Conservation (phyloP, 139 green algal species). For the Haematococcus lacustris region DNA sequence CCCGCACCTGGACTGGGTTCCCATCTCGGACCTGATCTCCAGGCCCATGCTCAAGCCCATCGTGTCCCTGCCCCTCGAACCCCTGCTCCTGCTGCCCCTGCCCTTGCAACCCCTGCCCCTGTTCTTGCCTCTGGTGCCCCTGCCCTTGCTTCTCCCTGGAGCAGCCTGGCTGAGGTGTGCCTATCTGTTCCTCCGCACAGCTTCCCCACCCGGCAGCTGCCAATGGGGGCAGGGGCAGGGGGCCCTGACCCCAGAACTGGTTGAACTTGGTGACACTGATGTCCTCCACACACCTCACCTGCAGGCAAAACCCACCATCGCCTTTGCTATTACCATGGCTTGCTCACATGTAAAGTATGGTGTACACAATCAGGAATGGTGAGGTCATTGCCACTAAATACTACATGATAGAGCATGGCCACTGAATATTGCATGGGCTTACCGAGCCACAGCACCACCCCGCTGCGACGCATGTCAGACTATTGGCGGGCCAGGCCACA, state of each 20-base stretch:
- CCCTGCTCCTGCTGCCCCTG: too few relatives aligned
- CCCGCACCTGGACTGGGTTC: background rate
- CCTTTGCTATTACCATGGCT: constrained; percentile 19
- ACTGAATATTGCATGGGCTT: too few relatives aligned
- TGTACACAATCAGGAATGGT: too few relatives aligned
- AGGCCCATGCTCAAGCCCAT: background rate
- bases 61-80: too few relatives aligned
- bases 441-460: too few relatives aligned
- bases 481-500: too few relatives aligned
- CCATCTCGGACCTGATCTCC: background rate
- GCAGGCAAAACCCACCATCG: background rate
- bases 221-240: background rate
- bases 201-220: background rate
- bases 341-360: too few relatives aligned
- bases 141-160: background rate
- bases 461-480: too few relatives aligned
- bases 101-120: too few relatives aligned
- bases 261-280: constrained; percentile 25
- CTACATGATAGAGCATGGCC: too few relatives aligned
- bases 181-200: background rate
- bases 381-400: too few relatives aligned
- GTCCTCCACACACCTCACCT: constrained; percentile 21
- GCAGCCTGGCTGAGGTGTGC: background rate
- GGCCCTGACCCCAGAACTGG: constrained; percentile 38
- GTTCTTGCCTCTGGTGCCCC: too few relatives aligned